phyloP scores from a whole-genome alignment of 352 stramenopile genomes.

The Pythium pyrilobum region DNA sequence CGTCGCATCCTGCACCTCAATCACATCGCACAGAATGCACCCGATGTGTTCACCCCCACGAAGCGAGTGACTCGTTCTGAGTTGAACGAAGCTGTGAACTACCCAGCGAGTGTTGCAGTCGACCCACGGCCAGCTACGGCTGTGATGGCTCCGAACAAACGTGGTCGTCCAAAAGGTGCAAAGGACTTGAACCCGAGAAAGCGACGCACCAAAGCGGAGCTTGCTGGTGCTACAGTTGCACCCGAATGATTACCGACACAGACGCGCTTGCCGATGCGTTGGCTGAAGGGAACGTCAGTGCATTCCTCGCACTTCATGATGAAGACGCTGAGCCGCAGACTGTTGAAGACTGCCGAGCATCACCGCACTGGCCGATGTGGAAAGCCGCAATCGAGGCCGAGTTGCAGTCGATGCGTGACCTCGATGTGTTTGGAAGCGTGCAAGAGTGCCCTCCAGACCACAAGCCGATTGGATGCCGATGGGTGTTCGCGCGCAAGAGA shows the following conservation, averaged over 20 bases:
- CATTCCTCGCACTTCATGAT: constrained; percentile 3
- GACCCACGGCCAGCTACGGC: not conserved
- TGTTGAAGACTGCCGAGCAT: constrained; percentile 1
- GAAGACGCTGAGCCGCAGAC: constrained; percentile 9
- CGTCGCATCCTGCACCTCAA: constrained; percentile 15
- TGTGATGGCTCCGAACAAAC: not conserved
- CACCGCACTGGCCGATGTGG: constrained; percentile 6
- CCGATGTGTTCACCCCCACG: constrained; percentile 10
- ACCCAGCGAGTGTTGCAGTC: constrained; percentile 4
- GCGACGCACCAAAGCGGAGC: constrained; percentile 7
- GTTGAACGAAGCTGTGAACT: constrained; percentile 8
- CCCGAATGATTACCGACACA: too few relatives aligned
- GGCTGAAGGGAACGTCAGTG: constrained; percentile 7
- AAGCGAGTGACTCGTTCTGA: constrained; percentile 12
- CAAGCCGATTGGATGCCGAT: constrained; percentile 13
- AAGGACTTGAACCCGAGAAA: constrained; percentile 5
- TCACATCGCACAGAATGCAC: constrained; percentile 9
- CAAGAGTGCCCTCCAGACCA: constrained; percentile 11
- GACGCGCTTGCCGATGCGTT: not conserved
- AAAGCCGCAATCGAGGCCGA: constrained; percentile 10
- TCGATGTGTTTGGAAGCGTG: constrained; percentile 12
- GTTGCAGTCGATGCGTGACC: constrained; percentile 2
- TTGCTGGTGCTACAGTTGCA: not conserved
- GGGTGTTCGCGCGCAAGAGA: constrained; percentile 10
- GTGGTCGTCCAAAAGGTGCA: constrained; percentile 10